Conservation (phyloP, 164 flowering plant species). For the Chimonanthus salicifolius region DNA sequence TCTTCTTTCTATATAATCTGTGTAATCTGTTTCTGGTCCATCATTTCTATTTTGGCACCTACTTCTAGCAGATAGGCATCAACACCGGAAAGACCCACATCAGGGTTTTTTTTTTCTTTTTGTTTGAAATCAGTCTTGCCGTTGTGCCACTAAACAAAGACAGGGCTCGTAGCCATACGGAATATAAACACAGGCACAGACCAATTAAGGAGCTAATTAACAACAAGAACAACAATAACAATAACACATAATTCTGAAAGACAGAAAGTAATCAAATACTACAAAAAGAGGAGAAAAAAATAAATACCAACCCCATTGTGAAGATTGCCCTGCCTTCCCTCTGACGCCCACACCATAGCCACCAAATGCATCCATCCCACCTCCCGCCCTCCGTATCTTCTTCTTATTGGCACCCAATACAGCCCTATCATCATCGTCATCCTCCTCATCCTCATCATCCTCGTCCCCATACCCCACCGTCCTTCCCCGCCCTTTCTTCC, state of each 20-base stretch:
- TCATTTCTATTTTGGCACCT: too few species aligned
- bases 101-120: too few species aligned
- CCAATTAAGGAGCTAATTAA: not conserved
- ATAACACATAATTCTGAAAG: not conserved
- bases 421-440: conserved; percentile 31
- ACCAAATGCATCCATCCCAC: conserved; percentile 28
- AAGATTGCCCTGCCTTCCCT: conserved; percentile 37
- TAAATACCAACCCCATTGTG: conserved; percentile 36
- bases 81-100: too few species aligned
- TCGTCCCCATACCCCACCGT: conserved; percentile 35
- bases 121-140: too few species aligned
- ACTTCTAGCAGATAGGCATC: too few species aligned
- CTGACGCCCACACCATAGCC: conserved; percentile 32
- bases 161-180: too few species aligned
- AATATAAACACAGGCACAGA: not conserved
- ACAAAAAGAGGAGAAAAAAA: not conserved
- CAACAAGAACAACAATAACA: not conserved
- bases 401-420: conserved; percentile 25
- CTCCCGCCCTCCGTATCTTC: conserved; percentile 38
- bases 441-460: conserved; percentile 46
- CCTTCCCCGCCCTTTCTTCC: conserved; percentile 36
- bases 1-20: too few species aligned
- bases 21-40: too few species aligned
- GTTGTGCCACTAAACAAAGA: too few species aligned
- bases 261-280: not conserved